Evolutionary conservation across 1,284 basidiomycete genomes (phyloP).

Genomic region (Malassezia brasiliensis): DNA sequence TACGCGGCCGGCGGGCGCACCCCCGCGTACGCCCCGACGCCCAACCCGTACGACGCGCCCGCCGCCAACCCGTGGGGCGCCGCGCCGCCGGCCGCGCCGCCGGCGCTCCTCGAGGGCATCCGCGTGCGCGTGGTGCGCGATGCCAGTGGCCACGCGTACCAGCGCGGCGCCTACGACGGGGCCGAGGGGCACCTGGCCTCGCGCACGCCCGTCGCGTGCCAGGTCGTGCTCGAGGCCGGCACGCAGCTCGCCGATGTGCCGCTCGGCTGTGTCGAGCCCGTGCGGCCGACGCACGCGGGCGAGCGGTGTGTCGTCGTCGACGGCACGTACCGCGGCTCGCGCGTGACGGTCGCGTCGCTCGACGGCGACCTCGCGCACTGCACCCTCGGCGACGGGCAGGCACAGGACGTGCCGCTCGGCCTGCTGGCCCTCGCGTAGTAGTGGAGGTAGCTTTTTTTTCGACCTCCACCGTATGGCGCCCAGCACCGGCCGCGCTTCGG

Average conservation of each 20-base stretch:
- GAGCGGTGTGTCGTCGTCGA: slow-evolving; percentile 13
- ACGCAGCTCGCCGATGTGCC: slow-evolving; percentile 17
- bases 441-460: too few species aligned
- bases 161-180: slow-evolving; percentile 19
- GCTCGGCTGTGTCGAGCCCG: slow-evolving; percentile 3
- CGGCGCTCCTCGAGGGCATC: slow-evolving; percentile 9
- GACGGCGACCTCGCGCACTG: neutral
- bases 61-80: slow-evolving; percentile 10
- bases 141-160: slow-evolving; percentile 7
- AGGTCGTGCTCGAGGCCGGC: slow-evolving; percentile 9
- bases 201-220: slow-evolving; percentile 7
- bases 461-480: slow-evolving; percentile 8
- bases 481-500: slow-evolving; percentile 19
- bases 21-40: slow-evolving; percentile 6
- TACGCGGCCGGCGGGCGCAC: slow-evolving; percentile 9
- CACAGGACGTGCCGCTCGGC: neutral
- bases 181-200: neutral
- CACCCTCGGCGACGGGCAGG: slow-evolving; percentile 9
- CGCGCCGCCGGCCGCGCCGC: neutral
- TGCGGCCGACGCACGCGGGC: slow-evolving; percentile 9
- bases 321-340: slow-evolving; percentile 14
- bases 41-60: slow-evolving; percentile 11
- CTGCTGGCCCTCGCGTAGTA: slow-evolving; percentile 5
- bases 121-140: slow-evolving; percentile 14
- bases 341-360: slow-evolving; percentile 1